phyloP scores from a whole-genome alignment of 805 yeast species.

The Suhomyces canberraensis region DNA sequence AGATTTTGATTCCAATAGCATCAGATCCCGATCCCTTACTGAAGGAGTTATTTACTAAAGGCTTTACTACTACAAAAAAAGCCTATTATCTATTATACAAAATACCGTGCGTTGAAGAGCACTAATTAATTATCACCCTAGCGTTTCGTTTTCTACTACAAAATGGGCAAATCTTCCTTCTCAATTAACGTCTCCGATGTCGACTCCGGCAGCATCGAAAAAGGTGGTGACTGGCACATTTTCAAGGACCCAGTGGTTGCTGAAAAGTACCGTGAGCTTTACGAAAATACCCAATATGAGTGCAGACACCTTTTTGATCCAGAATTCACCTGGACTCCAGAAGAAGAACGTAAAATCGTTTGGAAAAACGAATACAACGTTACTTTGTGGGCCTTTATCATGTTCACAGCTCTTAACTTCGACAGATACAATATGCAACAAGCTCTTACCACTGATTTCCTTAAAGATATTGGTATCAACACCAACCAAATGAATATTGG shows the following conservation, averaged over 20 bases:
- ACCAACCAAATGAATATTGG: slow-evolving; percentile 61
- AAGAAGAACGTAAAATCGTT: slow-evolving; percentile 36
- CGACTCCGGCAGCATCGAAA: background rate
- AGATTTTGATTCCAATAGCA: too few relatives aligned
- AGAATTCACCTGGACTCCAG: slow-evolving; percentile 28
- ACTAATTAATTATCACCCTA: too few relatives aligned
- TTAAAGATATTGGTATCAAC: slow-evolving; percentile 38
- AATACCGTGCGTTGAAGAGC: too few relatives aligned
- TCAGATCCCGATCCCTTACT: too few relatives aligned
- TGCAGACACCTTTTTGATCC: slow-evolving; percentile 36
- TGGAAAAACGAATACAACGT: slow-evolving; percentile 56
- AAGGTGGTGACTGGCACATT: slow-evolving; percentile 9
- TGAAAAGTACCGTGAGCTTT: slow-evolving; percentile 26
- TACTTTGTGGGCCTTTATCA: slow-evolving; percentile 50
- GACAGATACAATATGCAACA: slow-evolving; percentile 23
- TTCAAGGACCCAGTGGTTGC: slow-evolving; percentile 37
- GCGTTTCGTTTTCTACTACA: too few relatives aligned
- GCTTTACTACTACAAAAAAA: too few relatives aligned
- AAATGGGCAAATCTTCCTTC: too few relatives aligned
- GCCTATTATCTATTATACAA: too few relatives aligned
- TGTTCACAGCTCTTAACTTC: slow-evolving; percentile 25
- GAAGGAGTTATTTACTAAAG: too few relatives aligned
- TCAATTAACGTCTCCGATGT: slow-evolving; percentile 1
- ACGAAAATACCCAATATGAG: slow-evolving; percentile 32
- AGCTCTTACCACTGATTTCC: slow-evolving; percentile 21